Base-by-base conservation (phyloP, 495 filamentous ascomycete genomes). In the Penicillium riverlandense region DNA sequence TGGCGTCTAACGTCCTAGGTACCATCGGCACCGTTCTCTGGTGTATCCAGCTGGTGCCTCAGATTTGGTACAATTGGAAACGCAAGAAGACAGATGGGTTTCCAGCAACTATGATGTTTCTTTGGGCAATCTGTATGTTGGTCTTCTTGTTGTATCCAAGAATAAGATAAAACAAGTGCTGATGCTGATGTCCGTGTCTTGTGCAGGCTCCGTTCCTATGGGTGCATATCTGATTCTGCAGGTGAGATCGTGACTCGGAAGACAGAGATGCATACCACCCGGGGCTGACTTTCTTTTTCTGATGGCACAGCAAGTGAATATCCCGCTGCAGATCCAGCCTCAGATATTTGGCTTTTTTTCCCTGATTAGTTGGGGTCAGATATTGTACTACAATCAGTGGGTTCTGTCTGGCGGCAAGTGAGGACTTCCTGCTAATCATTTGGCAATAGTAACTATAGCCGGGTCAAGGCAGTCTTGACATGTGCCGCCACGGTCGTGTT, bases 291-390 rank as follows among this genome's bases (percentile, higher is more conserved):
- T 15, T 2, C 27, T 12, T 34, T 34, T 31, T 38, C 36, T 28
- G 11, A 1, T 10, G 28, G 7, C 6, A 10, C 67, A 88, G 70
- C 69, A 82, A 47, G 85, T 90, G 64, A 90, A 88, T 57, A 71
- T 86, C 32, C 82, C 84, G 0, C 60, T 89, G 11, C 84, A 88
- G 44, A 70, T 88, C 8, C 85, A 90, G 62, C 82, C 85, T 7
- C 84, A 88, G 53, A 65, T 77, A 4, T 88, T 89, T 50, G 75
- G 78, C 47, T 60, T 66, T 10, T 73, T 88, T 11, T 78, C 80
- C 16, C 62, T 87, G 2, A 62, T 88, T 7, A 74, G 72, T 40
- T 89, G 81, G 83, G 75, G 68, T 1, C 85, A 89, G 60, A 73
- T 74, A 8, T 48, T 87, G 45, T 59, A 77, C 16, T 89, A 88